Evolutionary conservation across 345 rosid genomes (phyloP).

Genomic region (Gossypium rotundifolium): DNA sequence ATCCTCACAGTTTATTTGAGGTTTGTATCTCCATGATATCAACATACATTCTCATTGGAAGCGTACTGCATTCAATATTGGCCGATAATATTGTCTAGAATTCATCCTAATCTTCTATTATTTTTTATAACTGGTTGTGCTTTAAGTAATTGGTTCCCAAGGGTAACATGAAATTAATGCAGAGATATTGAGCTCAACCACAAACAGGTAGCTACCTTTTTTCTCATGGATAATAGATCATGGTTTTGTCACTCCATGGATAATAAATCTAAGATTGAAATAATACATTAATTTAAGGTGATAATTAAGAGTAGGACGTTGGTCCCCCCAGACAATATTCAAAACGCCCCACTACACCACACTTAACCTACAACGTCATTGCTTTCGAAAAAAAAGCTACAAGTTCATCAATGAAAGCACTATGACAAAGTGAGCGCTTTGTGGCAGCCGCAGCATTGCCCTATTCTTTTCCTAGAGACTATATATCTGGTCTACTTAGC

Average conservation of each 20-base stretch:
- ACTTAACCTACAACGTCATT: neutral
- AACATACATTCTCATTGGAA: too few relatives aligned
- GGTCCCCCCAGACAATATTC: constrained; percentile 9
- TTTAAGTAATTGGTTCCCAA: neutral
- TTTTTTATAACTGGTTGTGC: neutral
- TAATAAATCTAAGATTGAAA: neutral
- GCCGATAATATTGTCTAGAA: too few relatives aligned
- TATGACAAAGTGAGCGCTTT: neutral
- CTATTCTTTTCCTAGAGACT: neutral
- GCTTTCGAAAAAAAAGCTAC: too few relatives aligned
- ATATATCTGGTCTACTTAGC: neutral
- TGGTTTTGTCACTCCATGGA: neutral
- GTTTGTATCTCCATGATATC: too few relatives aligned
- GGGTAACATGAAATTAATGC: constrained; percentile 7
- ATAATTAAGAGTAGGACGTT: neutral
- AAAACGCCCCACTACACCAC: neutral
- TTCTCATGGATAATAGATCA: neutral
- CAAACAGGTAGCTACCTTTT: neutral
- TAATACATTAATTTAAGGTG: neutral
- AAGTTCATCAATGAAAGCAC: constrained; percentile 5
- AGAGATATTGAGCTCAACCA: neutral
- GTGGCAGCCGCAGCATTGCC: neutral
- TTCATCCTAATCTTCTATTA: too few relatives aligned
- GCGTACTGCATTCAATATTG: too few relatives aligned
- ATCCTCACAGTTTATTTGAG: too few relatives aligned